Base-by-base conservation (phyloP, 768 basidiomycete species). In the Pluteus cervinus region DNA sequence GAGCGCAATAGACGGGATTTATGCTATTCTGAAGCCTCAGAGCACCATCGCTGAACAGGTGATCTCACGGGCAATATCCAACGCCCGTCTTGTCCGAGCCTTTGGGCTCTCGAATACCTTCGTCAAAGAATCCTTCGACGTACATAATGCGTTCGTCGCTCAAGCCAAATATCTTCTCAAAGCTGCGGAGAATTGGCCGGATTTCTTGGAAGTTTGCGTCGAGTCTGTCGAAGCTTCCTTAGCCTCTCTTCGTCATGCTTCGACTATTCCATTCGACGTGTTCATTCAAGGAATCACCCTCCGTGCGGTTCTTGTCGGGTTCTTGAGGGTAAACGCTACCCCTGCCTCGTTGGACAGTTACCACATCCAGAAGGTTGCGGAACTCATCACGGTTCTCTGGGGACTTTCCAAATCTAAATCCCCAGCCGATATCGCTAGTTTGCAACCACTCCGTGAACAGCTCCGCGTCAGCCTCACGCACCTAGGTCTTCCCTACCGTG, bases 71-170 rank as follows among this genome's bases (percentile, higher is more conserved):
- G 61, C 68, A 0, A 23, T 45, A 3, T 51, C 69, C 3, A 71
- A 71, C 32, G 33, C 45, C 25, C 55, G 63, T 3, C 51, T 71
- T 0, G 40, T 57, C 17, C 49, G 44, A 4, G 61, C 64, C 0
- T 60, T 71, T 14, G 37, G 43, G 4, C 41, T 69, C 3, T 63
- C 69, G 0, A 80, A 69, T 32, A 74, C 78, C 0, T 80, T 80
- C 26, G 76, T 79, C 18, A 69, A 63, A 28, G 24, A 36, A 0
- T 59, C 70, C 3, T 9, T 41, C 1, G 38, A 18, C 6, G 42
- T 68, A 3, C 71, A 78, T 41, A 48, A 40, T 20, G 34, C 24
- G 1, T 74, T 69, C 40, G 50, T 60, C 22, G 32, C 42, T 1
- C 46, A 43, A 5, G 63, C 66, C 2, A 48, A 32, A 1, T 39